A percentile compares a stretch with the other conserved stretches of the same genome.
phyloP scores from a whole-genome alignment of 495 filamentous ascomycete species.

The Hypoxylon lenormandii region DNA sequence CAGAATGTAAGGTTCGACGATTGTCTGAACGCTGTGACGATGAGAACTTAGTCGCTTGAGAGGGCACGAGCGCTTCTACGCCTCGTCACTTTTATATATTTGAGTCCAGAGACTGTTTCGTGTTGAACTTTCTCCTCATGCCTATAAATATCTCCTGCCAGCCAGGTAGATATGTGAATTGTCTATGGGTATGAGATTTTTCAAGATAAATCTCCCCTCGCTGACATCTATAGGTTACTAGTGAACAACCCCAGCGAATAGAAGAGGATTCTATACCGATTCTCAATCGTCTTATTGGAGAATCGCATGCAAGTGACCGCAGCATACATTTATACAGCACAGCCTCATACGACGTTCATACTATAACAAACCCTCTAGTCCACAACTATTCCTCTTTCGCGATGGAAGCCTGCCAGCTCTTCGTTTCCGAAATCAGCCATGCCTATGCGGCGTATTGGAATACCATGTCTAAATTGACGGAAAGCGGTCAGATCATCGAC shows the following conservation, averaged over 20 bases:
- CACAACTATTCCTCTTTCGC: neutral
- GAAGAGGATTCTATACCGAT: neutral
- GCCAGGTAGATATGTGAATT: conserved; percentile 42
- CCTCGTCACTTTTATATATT: too few species aligned
- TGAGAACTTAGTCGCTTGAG: too few species aligned
- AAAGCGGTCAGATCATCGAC: neutral
- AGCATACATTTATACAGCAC: conserved; percentile 11
- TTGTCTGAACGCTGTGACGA: too few species aligned
- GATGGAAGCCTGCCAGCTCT: neutral
- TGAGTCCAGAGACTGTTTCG: too few species aligned
- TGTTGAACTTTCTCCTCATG: too few species aligned
- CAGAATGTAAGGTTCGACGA: too few species aligned
- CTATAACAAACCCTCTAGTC: neutral
- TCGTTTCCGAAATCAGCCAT: neutral
- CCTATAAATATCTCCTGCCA: too few species aligned
- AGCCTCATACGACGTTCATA: conserved; percentile 14
- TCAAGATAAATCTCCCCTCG: too few species aligned
- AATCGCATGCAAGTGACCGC: conserved; percentile 15
- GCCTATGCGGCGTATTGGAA: too few species aligned
- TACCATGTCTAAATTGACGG: too few species aligned
- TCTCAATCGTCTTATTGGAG: neutral
- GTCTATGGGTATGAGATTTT: conserved; percentile 35
- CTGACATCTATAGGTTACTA: neutral
- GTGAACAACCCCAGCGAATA: neutral
- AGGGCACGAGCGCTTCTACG: too few species aligned